Evolutionary conservation across 1,139 yeast species (phyloP).

Genomic region (Geotrichum candidum): DNA sequence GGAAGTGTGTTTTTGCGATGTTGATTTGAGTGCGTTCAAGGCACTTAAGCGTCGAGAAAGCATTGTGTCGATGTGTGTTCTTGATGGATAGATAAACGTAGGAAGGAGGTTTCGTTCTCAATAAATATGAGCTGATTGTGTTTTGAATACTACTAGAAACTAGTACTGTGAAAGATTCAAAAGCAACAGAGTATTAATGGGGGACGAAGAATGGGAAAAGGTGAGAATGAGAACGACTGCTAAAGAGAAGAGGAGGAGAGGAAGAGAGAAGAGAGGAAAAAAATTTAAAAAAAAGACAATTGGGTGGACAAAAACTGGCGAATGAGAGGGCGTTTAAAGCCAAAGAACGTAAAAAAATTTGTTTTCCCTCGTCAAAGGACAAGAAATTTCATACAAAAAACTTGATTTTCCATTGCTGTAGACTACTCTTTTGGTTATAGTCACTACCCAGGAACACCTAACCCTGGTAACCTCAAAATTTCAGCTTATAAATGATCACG

Average conservation of each 20-base stretch:
- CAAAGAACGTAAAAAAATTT: neutral
- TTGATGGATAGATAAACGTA: neutral
- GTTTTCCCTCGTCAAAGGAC: no score
- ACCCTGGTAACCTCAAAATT: no score
- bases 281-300: constrained; percentile 4
- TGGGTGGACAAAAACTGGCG: constrained; percentile 8
- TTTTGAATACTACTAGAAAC: neutral
- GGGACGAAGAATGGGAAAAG: neutral
- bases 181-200: neutral
- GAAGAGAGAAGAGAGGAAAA: neutral
- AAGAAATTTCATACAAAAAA: no score
- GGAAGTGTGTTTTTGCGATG: constrained; percentile 3
- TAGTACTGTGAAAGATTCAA: neutral
- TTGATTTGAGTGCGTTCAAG: constrained; percentile 9
- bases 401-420: no score
- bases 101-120: neutral
- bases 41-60: constrained; percentile 16
- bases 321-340: constrained; percentile 13
- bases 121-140: neutral
- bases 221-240: neutral
- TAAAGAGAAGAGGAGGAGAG: neutral
- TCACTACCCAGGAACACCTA: no score
- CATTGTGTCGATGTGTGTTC: constrained; percentile 6
- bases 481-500: no score
- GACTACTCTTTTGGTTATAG: no score